A percentile compares a stretch with the other conserved stretches of the same genome.
These are phyloP conservation scores for Fusarium sp. DNA, from an alignment of 2,329 filamentous ascomycete species.

Conservation along the genomic window DNA sequence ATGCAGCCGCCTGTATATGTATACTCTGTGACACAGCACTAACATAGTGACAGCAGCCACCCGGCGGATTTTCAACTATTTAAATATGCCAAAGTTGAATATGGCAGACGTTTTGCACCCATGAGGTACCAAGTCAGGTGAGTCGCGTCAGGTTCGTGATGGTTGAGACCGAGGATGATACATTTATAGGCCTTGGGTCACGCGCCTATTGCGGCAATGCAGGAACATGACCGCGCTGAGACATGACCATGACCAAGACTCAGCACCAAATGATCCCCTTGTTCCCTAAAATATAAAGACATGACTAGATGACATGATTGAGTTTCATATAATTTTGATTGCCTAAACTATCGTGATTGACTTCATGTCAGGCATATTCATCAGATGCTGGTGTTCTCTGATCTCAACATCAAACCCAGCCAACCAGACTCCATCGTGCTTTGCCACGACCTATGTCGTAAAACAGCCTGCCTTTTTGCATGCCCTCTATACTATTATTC, in stretches of 20 bases:
- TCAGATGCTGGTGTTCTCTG: conserved; percentile 36
- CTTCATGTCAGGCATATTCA: conserved; percentile 36
- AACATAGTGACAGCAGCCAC: conserved; percentile 17
- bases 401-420: conserved; percentile 24
- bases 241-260: conserved; percentile 34
- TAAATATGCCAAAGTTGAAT: conserved; percentile 14
- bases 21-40: conserved; percentile 23
- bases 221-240: conserved; percentile 42
- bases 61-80: conserved; percentile 10
- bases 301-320: conserved; percentile 33
- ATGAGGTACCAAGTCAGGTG: conserved; percentile 36
- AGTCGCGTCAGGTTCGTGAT: conserved; percentile 40
- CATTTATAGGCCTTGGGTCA: conserved; percentile 23
- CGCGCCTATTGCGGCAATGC: conserved; percentile 33
- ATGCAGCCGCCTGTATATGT: conserved; percentile 24
- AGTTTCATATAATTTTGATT: conserved; percentile 12
- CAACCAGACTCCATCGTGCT: conserved; percentile 15
- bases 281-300: conserved; percentile 2
- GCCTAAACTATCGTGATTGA: conserved; percentile 31
- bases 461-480: conserved; percentile 7
- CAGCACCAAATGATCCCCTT: conserved; percentile 28
- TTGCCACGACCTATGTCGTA: conserved; percentile 18
- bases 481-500: conserved; percentile 15
- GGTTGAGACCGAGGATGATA: conserved; percentile 37
- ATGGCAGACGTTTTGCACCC: not conserved